Evolutionary conservation across 2,329 filamentous ascomycete genomes (phyloP).

Genomic region (Colletotrichum acutatum): DNA sequence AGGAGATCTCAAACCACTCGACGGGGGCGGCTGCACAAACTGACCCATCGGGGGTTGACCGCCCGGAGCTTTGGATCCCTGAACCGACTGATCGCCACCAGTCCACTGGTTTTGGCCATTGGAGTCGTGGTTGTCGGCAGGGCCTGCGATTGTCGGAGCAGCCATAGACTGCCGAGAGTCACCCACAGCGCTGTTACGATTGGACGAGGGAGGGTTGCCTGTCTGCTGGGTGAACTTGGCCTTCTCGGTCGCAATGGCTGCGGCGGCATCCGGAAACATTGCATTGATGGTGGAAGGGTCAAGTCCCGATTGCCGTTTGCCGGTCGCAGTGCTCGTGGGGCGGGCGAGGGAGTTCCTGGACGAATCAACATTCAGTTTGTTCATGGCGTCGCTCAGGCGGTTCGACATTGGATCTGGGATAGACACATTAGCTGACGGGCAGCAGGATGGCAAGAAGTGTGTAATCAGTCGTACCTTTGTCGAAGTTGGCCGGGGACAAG

Average conservation of each 20-base stretch:
- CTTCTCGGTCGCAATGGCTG: conserved; percentile 98
- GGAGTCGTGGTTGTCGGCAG: conserved; percentile 69
- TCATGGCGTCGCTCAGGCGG: conserved; percentile 95
- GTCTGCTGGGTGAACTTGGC: conserved; percentile 97
- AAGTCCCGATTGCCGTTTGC: conserved; percentile 94
- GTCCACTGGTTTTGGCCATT: conserved; percentile 80
- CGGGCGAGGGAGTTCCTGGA: conserved; percentile 88
- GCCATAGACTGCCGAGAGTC: conserved; percentile 81
- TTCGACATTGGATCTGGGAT: conserved; percentile 92
- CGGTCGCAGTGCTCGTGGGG: conserved; percentile 79
- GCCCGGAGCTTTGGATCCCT: conserved; percentile 77
- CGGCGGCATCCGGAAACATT: conserved; percentile 98
- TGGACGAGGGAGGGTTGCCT: conserved; percentile 88
- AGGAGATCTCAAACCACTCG: conserved; percentile 81
- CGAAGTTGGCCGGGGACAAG: conserved; percentile 93
- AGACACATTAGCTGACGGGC: conserved; percentile 37
- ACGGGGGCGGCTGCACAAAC: conserved; percentile 84
- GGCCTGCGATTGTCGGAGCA: conserved; percentile 79
- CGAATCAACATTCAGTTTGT: conserved; percentile 88
- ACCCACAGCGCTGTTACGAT: conserved; percentile 87
- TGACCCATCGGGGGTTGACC: conserved; percentile 92
- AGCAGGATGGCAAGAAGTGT: not conserved
- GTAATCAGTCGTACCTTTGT: conserved; percentile 77
- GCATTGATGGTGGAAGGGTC: conserved; percentile 94
- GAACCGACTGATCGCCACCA: conserved; percentile 58